These are phyloP conservation scores for Dactylis glomerata DNA, from an alignment of 176 grass and related monocot species.

Conservation along the genomic window DNA sequence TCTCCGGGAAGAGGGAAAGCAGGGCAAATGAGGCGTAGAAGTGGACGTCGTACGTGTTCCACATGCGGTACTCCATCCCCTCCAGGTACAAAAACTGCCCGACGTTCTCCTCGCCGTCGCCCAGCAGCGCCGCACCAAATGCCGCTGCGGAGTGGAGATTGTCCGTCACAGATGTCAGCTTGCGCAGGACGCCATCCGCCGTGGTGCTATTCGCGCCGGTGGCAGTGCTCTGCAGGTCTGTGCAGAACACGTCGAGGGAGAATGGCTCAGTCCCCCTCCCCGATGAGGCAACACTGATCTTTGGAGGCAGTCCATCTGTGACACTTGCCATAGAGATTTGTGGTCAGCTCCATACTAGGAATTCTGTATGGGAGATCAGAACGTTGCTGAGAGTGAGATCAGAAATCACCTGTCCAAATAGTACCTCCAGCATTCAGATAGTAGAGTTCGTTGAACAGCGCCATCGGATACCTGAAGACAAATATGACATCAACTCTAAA, in stretches of 20 bases:
- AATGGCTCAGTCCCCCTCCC: constrained; percentile 39
- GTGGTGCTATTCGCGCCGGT: background rate
- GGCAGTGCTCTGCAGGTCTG: background rate
- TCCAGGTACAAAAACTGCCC: constrained; percentile 94
- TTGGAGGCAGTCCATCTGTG: constrained; percentile 64
- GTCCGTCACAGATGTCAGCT: constrained; percentile 43
- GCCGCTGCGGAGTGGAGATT: constrained; percentile 36
- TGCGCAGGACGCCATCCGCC: constrained; percentile 38
- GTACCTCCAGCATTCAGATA: constrained; percentile 87
- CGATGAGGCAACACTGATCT: constrained; percentile 39
- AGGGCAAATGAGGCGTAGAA: constrained; percentile 91
- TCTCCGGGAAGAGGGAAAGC: constrained; percentile 53
- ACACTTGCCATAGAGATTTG: background rate
- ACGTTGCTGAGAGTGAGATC: background rate
- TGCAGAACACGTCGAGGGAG: constrained; percentile 20
- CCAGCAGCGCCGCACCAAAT: constrained; percentile 53
- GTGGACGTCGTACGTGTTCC: constrained; percentile 97
- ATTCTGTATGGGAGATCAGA: background rate
- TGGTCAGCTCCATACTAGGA: background rate
- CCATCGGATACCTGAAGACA: constrained; percentile 60
- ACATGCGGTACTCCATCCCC: constrained; percentile 84
- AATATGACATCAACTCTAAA: background rate
- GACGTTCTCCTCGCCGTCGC: constrained; percentile 60
- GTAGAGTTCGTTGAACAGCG: constrained; percentile 88
- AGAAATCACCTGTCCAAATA: constrained; percentile 70